phyloP scores from a whole-genome alignment of 352 stramenopile genomes.

The Halophytophthora polymorphica region DNA sequence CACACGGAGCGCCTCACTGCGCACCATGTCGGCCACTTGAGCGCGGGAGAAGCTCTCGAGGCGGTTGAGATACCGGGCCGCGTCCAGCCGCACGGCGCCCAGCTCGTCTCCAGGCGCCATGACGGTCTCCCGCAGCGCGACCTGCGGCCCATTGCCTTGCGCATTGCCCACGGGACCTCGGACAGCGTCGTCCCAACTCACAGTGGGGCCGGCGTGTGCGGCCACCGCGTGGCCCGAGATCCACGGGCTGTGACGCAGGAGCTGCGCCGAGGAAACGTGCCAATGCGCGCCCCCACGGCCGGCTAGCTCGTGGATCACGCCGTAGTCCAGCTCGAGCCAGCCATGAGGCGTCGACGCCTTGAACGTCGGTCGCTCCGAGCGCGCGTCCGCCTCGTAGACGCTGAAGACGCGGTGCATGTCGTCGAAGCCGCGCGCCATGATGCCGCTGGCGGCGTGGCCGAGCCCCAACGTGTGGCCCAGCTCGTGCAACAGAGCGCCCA shows the following conservation, averaged over 20 bases:
- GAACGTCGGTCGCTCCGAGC: slow-evolving; percentile 16
- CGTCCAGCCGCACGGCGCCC: slow-evolving; percentile 40
- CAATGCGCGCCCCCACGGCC: slow-evolving; percentile 41
- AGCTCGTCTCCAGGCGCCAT: slow-evolving; percentile 27
- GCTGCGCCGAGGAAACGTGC: slow-evolving; percentile 48
- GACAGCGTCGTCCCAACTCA: slow-evolving; percentile 43
- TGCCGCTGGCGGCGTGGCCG: slow-evolving; percentile 47
- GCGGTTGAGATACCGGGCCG: slow-evolving; percentile 38
- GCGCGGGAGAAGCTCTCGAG: slow-evolving; percentile 37
- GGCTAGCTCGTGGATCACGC: slow-evolving; percentile 28
- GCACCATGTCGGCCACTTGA: slow-evolving; percentile 33
- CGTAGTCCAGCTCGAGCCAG: slow-evolving; percentile 40
- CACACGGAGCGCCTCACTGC: slow-evolving; percentile 16
- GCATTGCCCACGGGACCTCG: slow-evolving; percentile 45
- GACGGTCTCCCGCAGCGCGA: slow-evolving; percentile 23
- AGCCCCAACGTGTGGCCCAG: slow-evolving; percentile 62
- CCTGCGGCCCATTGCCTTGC: slow-evolving; percentile 38
- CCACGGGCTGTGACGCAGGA: slow-evolving; percentile 52
- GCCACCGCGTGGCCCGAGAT: slow-evolving; percentile 34
- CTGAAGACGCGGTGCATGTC: slow-evolving; percentile 67
- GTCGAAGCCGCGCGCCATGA: slow-evolving; percentile 73
- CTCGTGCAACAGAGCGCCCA: slow-evolving; percentile 66
- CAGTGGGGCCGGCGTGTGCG: slow-evolving; percentile 29
- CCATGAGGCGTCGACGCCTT: slow-evolving; percentile 12
- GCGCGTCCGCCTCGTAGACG: slow-evolving; percentile 32